Percentiles rank a stretch among this genome's conserved stretches.
These are phyloP conservation scores for Puccinia brachypodii DNA, from an alignment of 1,284 basidiomycete genomes.

Conservation along the genomic window DNA sequence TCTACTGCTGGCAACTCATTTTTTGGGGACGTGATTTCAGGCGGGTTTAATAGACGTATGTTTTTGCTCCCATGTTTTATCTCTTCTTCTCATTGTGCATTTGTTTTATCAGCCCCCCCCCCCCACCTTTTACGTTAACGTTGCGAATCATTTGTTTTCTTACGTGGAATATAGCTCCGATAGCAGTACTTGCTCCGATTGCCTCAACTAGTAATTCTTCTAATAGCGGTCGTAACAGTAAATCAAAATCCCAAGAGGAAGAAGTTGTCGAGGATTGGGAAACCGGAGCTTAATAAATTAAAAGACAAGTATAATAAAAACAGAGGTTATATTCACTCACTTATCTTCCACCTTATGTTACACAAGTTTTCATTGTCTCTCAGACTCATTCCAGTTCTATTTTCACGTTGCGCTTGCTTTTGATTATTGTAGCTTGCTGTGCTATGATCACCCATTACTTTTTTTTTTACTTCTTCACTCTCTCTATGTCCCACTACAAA, in stretches of 20 bases:
- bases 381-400: too few species aligned
- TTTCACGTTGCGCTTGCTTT: too few species aligned
- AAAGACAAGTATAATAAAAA: neutral
- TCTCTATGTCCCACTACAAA: too few species aligned
- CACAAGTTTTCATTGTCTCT: neutral
- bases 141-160: neutral
- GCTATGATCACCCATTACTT: too few species aligned
- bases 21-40: conserved; percentile 13
- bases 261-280: conserved; percentile 32
- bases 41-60: conserved; percentile 43
- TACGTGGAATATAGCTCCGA: conserved; percentile 13
- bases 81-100: neutral
- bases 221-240: neutral
- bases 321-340: neutral
- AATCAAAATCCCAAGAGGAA: neutral
- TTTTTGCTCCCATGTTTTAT: neutral
- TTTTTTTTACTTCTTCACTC: too few species aligned
- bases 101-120: neutral
- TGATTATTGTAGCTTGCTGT: too few species aligned
- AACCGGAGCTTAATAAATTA: neutral
- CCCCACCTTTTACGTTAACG: neutral
- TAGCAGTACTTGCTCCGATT: conserved; percentile 29
- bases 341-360: too few species aligned
- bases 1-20: neutral
- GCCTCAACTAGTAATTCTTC: conserved; percentile 1